These are phyloP conservation scores for Vickermania spadyakhi DNA, from an alignment of 208 protist species.

Conservation along the genomic window DNA sequence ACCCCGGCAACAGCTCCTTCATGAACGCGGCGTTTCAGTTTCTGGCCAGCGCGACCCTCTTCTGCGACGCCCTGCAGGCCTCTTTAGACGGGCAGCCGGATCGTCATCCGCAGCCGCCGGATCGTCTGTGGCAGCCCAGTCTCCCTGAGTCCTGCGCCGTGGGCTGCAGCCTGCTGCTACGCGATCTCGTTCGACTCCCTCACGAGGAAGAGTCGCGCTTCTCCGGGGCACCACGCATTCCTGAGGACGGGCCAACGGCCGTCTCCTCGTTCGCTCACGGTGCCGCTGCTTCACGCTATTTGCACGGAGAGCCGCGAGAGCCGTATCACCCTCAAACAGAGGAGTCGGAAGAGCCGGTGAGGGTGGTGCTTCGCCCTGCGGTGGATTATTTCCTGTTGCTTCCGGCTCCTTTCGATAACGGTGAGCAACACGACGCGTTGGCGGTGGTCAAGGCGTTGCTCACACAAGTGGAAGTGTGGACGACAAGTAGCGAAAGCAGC, in stretches of 20 bases:
- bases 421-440: slow-evolving; percentile 64
- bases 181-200: too few species aligned
- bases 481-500: too few species aligned
- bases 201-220: too few species aligned
- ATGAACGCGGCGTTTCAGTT: neutral
- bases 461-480: slow-evolving; percentile 28
- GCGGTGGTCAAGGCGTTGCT: slow-evolving; percentile 58
- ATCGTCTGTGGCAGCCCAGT: neutral
- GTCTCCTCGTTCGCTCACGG: too few species aligned
- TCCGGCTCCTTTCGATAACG: slow-evolving; percentile 38
- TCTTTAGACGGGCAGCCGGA: neutral
- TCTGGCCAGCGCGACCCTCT: neutral
- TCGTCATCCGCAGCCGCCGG: neutral
- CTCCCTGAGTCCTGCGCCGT: neutral
- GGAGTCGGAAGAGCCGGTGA: too few species aligned
- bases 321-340: too few species aligned
- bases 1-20: neutral
- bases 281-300: too few species aligned
- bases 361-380: neutral
- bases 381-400: slow-evolving; percentile 6
- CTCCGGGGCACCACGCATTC: too few species aligned
- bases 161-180: too few species aligned
- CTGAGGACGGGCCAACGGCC: too few species aligned
- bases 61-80: neutral
- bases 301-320: too few species aligned